These are phyloP conservation scores for Chaetomidium leptoderma DNA, from an alignment of 495 filamentous ascomycete genomes.

Conservation along the genomic window DNA sequence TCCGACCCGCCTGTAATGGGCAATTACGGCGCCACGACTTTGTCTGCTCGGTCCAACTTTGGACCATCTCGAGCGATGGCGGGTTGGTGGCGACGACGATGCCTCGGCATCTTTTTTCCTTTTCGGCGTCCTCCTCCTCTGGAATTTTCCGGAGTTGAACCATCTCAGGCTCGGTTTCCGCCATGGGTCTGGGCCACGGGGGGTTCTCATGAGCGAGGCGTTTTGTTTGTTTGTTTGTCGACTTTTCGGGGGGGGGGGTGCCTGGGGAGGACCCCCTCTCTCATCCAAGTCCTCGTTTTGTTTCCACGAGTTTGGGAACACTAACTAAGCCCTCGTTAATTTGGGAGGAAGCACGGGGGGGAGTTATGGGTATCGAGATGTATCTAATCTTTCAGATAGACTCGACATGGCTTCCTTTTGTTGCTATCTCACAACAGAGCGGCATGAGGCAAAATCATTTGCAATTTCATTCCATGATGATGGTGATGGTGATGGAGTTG, in stretches of 20 bases:
- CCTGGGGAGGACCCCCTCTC: neutral
- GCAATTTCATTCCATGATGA: neutral
- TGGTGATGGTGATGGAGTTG: neutral
- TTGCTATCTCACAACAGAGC: slow-evolving; percentile 5
- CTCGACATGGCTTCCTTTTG: slow-evolving; percentile 4
- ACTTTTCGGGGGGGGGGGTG: no score
- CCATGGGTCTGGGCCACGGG: neutral
- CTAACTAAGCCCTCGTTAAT: slow-evolving; percentile 8
- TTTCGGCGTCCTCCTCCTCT: neutral
- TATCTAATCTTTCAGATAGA: slow-evolving; percentile 15
- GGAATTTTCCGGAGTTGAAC: slow-evolving; percentile 7
- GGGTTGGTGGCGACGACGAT: neutral
- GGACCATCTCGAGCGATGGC: neutral
- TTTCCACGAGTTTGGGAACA: slow-evolving; percentile 6
- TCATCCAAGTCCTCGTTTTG: slow-evolving; percentile 7
- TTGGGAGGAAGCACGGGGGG: slow-evolving; percentile 9
- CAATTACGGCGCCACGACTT: slow-evolving; percentile 6
- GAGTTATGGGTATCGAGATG: slow-evolving; percentile 6
- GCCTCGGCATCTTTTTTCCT: neutral
- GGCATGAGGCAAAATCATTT: slow-evolving; percentile 3
- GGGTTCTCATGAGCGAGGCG: slow-evolving; percentile 9
- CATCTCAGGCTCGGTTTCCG: neutral
- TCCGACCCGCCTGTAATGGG: slow-evolving; percentile 3
- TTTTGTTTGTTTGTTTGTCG: no score
- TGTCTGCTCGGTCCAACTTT: slow-evolving; percentile 1